A percentile compares a stretch with the other conserved stretches of the same genome.
Evolutionary conservation across 1,284 basidiomycete species (phyloP).

Genomic region (Fomitopsis betulina): DNA sequence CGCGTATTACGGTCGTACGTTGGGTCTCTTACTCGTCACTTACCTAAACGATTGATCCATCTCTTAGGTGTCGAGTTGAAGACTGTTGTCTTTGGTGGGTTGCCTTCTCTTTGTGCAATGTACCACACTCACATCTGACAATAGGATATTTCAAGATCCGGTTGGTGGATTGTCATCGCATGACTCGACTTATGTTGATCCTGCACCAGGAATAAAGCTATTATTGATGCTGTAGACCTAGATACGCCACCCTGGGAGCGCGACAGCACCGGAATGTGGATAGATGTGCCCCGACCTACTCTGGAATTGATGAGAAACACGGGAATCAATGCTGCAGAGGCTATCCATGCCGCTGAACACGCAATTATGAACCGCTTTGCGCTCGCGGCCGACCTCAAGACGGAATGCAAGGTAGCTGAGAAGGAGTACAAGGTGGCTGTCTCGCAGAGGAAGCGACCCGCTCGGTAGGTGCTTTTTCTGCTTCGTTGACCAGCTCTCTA

Average conservation of each 20-base stretch:
- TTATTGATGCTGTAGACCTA: conserved; percentile 78
- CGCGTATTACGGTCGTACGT: conserved; percentile 72
- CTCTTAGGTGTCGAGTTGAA: conserved; percentile 59
- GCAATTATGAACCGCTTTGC: conserved; percentile 79
- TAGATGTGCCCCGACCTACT: conserved; percentile 66
- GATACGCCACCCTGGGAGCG: conserved; percentile 79
- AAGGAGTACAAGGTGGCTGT: conserved; percentile 69
- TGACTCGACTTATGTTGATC: not conserved
- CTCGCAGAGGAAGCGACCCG: conserved; percentile 71
- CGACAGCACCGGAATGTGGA: conserved; percentile 79
- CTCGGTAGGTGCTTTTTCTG: conserved; percentile 43
- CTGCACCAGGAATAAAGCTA: conserved; percentile 47
- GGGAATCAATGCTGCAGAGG: conserved; percentile 64
- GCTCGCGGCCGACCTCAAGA: conserved; percentile 68
- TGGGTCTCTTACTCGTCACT: not conserved
- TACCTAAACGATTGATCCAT: not conserved
- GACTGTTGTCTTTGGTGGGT: conserved; percentile 74
- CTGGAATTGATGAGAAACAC: conserved; percentile 53
- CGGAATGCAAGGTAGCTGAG: conserved; percentile 81
- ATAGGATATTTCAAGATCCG: conserved; percentile 48
- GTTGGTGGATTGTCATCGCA: conserved; percentile 28
- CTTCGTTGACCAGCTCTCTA: not conserved
- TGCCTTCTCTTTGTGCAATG: conserved; percentile 15
- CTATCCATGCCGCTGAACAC: conserved; percentile 84
- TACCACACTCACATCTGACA: not conserved